Base-by-base conservation (phyloP, 129 eudicot species). In the Flaveria robusta region DNA sequence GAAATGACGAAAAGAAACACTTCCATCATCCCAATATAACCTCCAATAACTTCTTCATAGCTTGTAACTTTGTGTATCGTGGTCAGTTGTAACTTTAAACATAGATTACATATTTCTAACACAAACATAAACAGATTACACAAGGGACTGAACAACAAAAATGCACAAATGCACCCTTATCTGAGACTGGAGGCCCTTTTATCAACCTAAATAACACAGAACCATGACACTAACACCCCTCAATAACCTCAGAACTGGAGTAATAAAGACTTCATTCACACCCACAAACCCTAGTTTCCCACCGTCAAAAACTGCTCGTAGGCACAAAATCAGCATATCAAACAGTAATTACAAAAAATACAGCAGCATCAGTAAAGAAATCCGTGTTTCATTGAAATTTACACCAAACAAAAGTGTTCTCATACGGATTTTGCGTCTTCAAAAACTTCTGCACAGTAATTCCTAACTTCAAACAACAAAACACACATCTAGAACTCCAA, bases 261-360 rank as follows among this genome's bases (percentile, higher is more conserved):
- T 5, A 55, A 55, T 15, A 50, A 18, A 37, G 60, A 24, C 26
- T 69, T 63, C 9, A 2, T 54, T 74, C 37, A 31, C 65, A 66
- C 74, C 66, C 67, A 73, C 73, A 72, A 79, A 79, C 79, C 83
- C 83, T 79, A 73, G 79, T 42, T 72, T 79, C 60, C 74, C 14
- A 76, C 24, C n/a, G 20, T 49, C 51, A 47, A 75, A 63, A 47
- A 45, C 24, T 27, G 10, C 62, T 46, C 29, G 31, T 74, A 74
- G 46, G 52, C 73, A 14, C 51, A 76, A 34, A 64, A 31, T 66
- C 73, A 76, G 65, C 79, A 65, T 37, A 14, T 22, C 72, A 34
- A 24, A 64, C 41, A 11, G 64, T 13, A 50, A 23, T 42, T 24
- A 65, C 27, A n/a, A 20, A 34, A 20, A 45, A 23, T 11, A n/a